Evolutionary conservation across 192 early-diverging fungal genomes (phyloP), one percentile per base, ranked within the genome.

Genomic region (Coemansia sp.): DNA sequence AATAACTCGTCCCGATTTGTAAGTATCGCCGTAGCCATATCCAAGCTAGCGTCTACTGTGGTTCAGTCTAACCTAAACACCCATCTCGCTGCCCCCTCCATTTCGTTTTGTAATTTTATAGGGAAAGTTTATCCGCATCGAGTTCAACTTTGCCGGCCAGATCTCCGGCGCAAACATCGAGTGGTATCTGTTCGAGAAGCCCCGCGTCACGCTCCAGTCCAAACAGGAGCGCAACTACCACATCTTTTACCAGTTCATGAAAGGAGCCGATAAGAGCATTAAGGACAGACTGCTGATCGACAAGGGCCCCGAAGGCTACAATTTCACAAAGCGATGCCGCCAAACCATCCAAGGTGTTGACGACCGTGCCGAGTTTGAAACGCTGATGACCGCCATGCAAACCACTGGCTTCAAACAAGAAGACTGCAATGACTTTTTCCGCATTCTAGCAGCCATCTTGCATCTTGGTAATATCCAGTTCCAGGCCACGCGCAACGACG

Each of bases 61-160:
- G 16, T 21, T 7, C 9, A 1, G 46, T 48, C 1, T 12, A 21
- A 8, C 23, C 46, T 12, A 48, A 48, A 48, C n/a, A n/a, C n/a
- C 7, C 6, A 48, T 40, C 42, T 7, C 15, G 15, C 30, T 12
- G 1, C 61, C 84, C 87, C 34, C 28, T 6, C 21, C 33, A 3
- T 8, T n/a, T 29, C 3, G 1, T n/a, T 64, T 18, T 42, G 26
- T n/a, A n/a, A n/a, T n/a, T 25, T 8, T 31, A 5, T 80, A 80
- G 78, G 95, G 97, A 55, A 99, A 99, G 84, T 99, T 98, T 79
- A 97, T 99, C 70, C 88, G 95, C 21, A 95, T 99, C 81, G 96
- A 96, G 77, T 99, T 99, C 83, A 95, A 89, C 85, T 72, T 68
- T 59, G 69, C 72, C 16, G 93, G 92, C 5, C 88, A 90, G 61